phyloP scores from a whole-genome alignment of 441 rosid species.

The Geranium incanum region DNA sequence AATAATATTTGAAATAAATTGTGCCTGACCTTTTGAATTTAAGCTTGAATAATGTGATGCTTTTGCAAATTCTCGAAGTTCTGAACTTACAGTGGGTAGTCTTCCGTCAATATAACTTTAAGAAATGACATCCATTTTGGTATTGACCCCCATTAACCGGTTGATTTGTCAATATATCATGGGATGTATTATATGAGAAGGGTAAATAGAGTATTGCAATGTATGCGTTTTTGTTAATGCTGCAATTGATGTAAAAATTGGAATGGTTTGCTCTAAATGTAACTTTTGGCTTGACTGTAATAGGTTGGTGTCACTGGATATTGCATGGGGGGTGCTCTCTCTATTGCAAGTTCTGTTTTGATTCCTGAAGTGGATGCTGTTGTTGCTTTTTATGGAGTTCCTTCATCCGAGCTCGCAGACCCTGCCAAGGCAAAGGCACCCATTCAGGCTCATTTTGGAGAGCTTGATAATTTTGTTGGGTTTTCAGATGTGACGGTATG shows the following conservation, averaged over 20 bases:
- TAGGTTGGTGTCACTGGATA: slow-evolving; percentile 53
- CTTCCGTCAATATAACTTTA: neutral
- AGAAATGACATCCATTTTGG: neutral
- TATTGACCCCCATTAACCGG: neutral
- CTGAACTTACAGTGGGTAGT: neutral
- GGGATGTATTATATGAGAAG: too few species aligned
- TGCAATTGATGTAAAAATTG: slow-evolving; percentile 79
- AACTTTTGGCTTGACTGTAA: neutral
- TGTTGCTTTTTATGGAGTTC: slow-evolving; percentile 84
- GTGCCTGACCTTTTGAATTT: neutral
- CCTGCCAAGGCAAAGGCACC: slow-evolving; percentile 80
- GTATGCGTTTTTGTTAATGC: neutral
- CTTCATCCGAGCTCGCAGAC: slow-evolving; percentile 75
- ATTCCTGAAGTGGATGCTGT: slow-evolving; percentile 79
- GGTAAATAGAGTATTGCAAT: too few species aligned
- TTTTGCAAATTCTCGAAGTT: neutral
- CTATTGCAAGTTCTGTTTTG: slow-evolving; percentile 85
- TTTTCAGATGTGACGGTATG: slow-evolving; percentile 78
- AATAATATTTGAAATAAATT: too few species aligned
- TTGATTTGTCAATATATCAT: too few species aligned
- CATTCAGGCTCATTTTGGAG: slow-evolving; percentile 86
- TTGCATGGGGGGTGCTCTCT: slow-evolving; percentile 94
- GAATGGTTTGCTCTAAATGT: slow-evolving; percentile 31
- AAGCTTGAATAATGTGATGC: neutral
- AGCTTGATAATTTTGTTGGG: slow-evolving; percentile 74